Base-by-base conservation (phyloP, 805 yeast genomes). In the Saturnispora zaruensis region DNA sequence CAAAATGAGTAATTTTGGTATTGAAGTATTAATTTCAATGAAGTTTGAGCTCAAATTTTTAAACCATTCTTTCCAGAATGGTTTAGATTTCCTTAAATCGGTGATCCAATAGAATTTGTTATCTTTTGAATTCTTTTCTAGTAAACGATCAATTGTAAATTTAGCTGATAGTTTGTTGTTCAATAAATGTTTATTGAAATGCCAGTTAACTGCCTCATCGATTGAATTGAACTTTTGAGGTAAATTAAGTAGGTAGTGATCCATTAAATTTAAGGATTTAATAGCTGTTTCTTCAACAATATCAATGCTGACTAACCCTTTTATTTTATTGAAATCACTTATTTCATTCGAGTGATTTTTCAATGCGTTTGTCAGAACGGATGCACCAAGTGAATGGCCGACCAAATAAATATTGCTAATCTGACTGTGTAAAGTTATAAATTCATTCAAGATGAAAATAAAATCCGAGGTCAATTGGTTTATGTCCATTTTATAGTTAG, bases 381-480 rank as follows among this genome's bases (percentile, higher is more conserved):
- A 76, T 0, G 97, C 99, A 5, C 99, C 99, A 30, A 95, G 70
- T 1, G 96, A 87, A 65, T 91, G 99, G 0, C 98, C 98, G 4
- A 90, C 71, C 1, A 89, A 66, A 48, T 82, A 87, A 56, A 52
- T 70, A 64, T 20, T 28, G 5, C 13, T 64, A 56, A 42, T 13
- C 13, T 42, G 30, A 5, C 21, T 37, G 16, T 24, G 61, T 38
- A 52, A 50, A 8, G 48, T 45, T 3, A 69, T 55, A 44, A 84
- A 73, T 28, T 65, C 53, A 3, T 61, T 59, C 0, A 86, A 44
- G 1, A 90, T 60, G 38, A 66, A 69, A 0, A 63, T 57, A 46
- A 83, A 77, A 66, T 95, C 99, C 0, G 62, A 61, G 0, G 75
- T 74, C 33, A 91, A 70, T 2, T 75, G 64, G 4, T 70, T 71